Conservation (phyloP, 2,329 filamentous ascomycete genomes). For the Xylaria sp. region DNA sequence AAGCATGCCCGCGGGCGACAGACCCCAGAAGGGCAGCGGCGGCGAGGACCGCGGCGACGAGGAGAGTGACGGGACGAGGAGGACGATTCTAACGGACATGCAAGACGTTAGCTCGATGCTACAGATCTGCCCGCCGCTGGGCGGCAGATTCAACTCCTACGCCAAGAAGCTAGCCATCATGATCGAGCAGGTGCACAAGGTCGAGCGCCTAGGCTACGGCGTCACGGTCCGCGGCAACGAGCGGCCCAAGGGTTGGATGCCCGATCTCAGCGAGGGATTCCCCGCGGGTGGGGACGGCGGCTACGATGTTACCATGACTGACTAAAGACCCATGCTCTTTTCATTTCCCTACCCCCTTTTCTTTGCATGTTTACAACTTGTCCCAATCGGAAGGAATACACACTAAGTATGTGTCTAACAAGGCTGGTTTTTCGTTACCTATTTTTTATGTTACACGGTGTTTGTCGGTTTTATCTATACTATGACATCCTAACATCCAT, state of each 20-base stretch:
- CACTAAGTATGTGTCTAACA: not conserved
- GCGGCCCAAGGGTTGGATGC: constrained; percentile 90
- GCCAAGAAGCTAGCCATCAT: constrained; percentile 87
- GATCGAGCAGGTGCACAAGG: constrained; percentile 89
- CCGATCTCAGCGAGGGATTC: constrained; percentile 66
- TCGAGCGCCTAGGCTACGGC: constrained; percentile 89
- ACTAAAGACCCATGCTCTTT: constrained; percentile 30
- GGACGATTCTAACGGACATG: constrained; percentile 81
- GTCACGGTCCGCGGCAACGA: constrained; percentile 88
- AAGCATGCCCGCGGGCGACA: constrained; percentile 55
- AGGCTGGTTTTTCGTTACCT: not conserved
- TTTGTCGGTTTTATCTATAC: not conserved
- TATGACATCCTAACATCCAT: not conserved
- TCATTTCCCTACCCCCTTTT: not conserved
- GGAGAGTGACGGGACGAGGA: constrained; percentile 43
- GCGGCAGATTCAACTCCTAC: constrained; percentile 61
- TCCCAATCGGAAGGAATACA: no score
- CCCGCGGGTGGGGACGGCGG: constrained; percentile 37
- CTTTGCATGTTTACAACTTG: not conserved
- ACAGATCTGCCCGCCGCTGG: constrained; percentile 74
- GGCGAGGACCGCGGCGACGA: not conserved
- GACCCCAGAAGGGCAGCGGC: not conserved
- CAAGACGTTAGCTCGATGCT: constrained; percentile 80
- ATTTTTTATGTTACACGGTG: not conserved
- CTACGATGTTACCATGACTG: constrained; percentile 42